These are phyloP conservation scores for Podospora fimiseda DNA, from an alignment of 495 filamentous ascomycete species.

Conservation along the genomic window DNA sequence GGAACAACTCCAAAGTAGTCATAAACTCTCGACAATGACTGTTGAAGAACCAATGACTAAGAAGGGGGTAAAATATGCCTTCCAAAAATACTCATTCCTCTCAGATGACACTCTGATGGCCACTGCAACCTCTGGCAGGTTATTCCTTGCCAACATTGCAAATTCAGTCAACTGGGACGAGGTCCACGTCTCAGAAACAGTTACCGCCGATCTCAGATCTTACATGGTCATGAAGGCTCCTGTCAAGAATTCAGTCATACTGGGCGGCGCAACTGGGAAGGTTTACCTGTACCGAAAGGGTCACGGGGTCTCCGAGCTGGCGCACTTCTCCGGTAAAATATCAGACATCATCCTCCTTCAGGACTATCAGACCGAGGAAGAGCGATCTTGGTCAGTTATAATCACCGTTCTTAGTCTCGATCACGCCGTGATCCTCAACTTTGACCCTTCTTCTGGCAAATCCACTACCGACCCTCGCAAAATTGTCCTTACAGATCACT, in stretches of 20 bases:
- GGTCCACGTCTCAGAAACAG: constrained; percentile 25
- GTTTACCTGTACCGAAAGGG: constrained; percentile 42
- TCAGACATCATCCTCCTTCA: constrained; percentile 39
- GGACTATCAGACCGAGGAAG: background rate
- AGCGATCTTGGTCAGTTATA: constrained; percentile 11
- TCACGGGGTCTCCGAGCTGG: constrained; percentile 21
- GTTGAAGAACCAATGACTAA: background rate
- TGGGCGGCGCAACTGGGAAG: constrained; percentile 50
- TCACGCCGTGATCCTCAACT: constrained; percentile 15
- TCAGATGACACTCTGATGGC: constrained; percentile 50
- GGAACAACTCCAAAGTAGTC: background rate
- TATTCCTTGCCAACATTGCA: constrained; percentile 47
- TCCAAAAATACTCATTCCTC: constrained; percentile 63
- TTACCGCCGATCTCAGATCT: constrained; percentile 29
- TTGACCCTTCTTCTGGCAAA: constrained; percentile 4
- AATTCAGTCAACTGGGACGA: constrained; percentile 34
- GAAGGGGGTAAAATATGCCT: constrained; percentile 35
- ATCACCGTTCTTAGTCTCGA: constrained; percentile 21
- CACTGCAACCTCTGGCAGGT: constrained; percentile 52
- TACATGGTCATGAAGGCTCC: constrained; percentile 41
- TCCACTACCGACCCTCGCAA: background rate
- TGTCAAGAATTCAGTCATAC: constrained; percentile 32
- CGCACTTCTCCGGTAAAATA: constrained; percentile 43
- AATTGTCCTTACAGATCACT: constrained; percentile 18
- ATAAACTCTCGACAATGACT: background rate